Evolutionary conservation across 345 rosid species (phyloP).

Genomic region (Leavenworthia alabamica): DNA sequence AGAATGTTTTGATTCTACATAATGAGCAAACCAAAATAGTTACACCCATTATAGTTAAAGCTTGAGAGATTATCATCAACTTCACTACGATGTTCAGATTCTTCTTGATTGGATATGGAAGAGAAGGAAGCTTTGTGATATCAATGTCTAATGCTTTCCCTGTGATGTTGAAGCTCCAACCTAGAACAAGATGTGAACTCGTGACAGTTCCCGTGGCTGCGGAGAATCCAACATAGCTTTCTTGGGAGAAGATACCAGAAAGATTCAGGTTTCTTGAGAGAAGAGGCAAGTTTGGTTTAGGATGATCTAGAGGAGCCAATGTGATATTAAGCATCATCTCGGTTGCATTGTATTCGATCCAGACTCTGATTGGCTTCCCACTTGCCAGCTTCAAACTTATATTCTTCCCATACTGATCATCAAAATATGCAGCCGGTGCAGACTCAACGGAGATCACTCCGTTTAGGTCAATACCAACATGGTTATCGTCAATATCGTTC

Average conservation of each 20-base stretch:
- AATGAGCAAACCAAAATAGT: neutral
- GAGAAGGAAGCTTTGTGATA: conserved; percentile 44
- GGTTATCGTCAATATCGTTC: conserved; percentile 43
- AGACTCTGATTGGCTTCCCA: conserved; percentile 41
- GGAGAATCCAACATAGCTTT: conserved; percentile 47
- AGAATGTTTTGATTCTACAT: neutral
- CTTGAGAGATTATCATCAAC: neutral
- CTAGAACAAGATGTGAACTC: conserved; percentile 40
- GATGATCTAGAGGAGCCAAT: conserved; percentile 33
- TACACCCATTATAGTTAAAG: no score
- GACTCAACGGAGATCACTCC: conserved; percentile 34
- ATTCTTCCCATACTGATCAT: conserved; percentile 11
- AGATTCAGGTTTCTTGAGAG: conserved; percentile 40
- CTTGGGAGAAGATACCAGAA: conserved; percentile 31
- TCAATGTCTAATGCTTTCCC: conserved; percentile 39
- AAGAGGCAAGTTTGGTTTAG: conserved; percentile 42
- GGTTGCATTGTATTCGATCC: conserved; percentile 51
- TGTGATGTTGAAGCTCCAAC: conserved; percentile 56
- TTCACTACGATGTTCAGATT: neutral
- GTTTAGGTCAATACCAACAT: conserved; percentile 54
- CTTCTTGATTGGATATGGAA: conserved; percentile 33
- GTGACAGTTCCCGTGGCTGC: conserved; percentile 39
- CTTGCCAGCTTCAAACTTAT: conserved; percentile 34
- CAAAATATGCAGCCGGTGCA: conserved; percentile 35
- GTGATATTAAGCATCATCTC: conserved; percentile 40